These are phyloP conservation scores for Epichloe elymi DNA, from an alignment of 2,329 filamentous ascomycete species.

Conservation along the genomic window DNA sequence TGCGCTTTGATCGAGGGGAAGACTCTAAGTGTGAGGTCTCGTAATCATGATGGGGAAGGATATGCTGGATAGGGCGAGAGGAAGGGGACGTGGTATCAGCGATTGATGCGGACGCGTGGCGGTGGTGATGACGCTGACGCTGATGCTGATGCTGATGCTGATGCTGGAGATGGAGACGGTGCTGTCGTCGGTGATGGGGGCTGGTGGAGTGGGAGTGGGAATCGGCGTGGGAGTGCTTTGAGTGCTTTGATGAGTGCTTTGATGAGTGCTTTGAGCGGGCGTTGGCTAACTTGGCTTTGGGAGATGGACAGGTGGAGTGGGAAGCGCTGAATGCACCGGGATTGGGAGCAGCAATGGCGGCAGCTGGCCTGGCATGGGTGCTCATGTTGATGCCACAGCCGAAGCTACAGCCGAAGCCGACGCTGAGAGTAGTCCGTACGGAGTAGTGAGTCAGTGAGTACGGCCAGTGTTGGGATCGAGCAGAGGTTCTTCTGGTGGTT, in stretches of 20 bases:
- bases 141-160: constrained; percentile 13
- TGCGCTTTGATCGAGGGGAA: constrained; percentile 43
- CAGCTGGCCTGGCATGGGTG: constrained; percentile 11
- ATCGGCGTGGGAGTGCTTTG: neutral
- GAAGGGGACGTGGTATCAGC: neutral
- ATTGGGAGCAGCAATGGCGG: constrained; percentile 6
- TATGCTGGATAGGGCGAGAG: constrained; percentile 27
- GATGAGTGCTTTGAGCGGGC: neutral
- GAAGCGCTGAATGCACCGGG: neutral
- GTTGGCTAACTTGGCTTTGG: neutral
- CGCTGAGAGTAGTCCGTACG: too few relatives aligned
- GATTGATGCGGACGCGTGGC: constrained; percentile 27
- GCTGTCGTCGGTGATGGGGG: constrained; percentile 5
- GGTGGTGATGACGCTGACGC: constrained; percentile 23
- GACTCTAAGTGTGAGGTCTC: constrained; percentile 56
- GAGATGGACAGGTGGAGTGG: neutral
- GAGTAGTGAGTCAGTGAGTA: neutral
- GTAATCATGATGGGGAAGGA: constrained; percentile 51
- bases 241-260: too few relatives aligned
- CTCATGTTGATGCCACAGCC: constrained; percentile 7
- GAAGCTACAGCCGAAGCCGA: too few relatives aligned
- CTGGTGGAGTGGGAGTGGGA: constrained; percentile 4
- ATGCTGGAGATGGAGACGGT: constrained; percentile 9
- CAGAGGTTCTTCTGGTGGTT: too few relatives aligned
- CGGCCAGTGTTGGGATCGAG: too few relatives aligned